A percentile compares a stretch with the other conserved stretches of the same genome.
Conservation (phyloP, 2,329 filamentous ascomycete species). For the Venturiaceae sp. region DNA sequence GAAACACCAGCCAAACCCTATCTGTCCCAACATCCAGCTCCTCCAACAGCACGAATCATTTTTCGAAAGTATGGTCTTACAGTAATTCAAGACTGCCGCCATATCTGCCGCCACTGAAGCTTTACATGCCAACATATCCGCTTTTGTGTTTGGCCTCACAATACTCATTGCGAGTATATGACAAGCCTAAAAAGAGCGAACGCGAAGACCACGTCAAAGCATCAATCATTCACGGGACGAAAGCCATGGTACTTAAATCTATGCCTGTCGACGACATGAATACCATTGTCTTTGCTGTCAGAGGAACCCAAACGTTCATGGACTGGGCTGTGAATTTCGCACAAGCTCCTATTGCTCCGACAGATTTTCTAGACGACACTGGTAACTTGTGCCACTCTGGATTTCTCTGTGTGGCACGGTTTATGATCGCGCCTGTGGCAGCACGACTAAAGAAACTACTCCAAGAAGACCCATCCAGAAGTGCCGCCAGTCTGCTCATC, state of each 20-base stretch:
- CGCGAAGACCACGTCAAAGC: slow-evolving; percentile 60
- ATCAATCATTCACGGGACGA: slow-evolving; percentile 65
- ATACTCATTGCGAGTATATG: slow-evolving; percentile 68
- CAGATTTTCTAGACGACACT: slow-evolving; percentile 64
- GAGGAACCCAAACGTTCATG: slow-evolving; percentile 69
- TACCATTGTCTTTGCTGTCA: slow-evolving; percentile 74
- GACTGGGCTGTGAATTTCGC: slow-evolving; percentile 83
- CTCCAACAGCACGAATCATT: slow-evolving; percentile 21
- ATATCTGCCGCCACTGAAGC: slow-evolving; percentile 55
- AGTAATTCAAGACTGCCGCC: slow-evolving; percentile 65
- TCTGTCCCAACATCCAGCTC: slow-evolving; percentile 9
- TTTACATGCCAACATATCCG: slow-evolving; percentile 69
- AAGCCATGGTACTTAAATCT: slow-evolving; percentile 78
- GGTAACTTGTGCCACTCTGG: slow-evolving; percentile 73
- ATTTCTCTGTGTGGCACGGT: slow-evolving; percentile 65
- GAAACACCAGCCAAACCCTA: not conserved
- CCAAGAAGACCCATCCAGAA: slow-evolving; percentile 58
- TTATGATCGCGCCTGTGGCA: slow-evolving; percentile 67
- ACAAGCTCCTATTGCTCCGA: slow-evolving; percentile 54
- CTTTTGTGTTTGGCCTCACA: slow-evolving; percentile 70
- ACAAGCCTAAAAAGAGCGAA: slow-evolving; percentile 51
- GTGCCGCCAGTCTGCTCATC: slow-evolving; percentile 50
- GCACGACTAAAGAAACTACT: slow-evolving; percentile 59
- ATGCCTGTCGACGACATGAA: slow-evolving; percentile 68
- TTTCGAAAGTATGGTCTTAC: slow-evolving; percentile 70